Percentiles rank a stretch among this genome's conserved stretches.
Evolutionary conservation across 306 rosid genomes (phyloP).

Genomic region (Trifolium fragiferum): DNA sequence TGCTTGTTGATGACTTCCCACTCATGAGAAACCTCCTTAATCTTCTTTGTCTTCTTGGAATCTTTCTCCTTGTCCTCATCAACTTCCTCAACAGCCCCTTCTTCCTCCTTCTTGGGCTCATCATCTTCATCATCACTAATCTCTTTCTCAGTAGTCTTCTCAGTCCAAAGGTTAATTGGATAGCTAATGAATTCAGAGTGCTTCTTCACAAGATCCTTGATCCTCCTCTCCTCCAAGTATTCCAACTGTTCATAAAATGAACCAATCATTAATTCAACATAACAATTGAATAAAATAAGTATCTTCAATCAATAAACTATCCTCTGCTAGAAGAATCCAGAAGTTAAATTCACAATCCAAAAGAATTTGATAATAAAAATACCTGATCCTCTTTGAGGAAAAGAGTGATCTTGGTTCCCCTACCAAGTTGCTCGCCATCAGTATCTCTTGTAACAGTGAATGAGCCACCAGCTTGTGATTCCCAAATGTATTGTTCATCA

Average conservation of each 20-base stretch:
- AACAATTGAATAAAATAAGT: background rate
- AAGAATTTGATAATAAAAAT: background rate
- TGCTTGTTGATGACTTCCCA: slow-evolving; percentile 80
- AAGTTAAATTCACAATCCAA: background rate
- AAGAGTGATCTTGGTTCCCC: slow-evolving; percentile 77
- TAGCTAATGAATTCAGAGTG: slow-evolving; percentile 76
- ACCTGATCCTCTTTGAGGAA: slow-evolving; percentile 85
- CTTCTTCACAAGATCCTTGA: slow-evolving; percentile 79
- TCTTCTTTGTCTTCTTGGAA: slow-evolving; percentile 68
- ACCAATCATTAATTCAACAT: background rate
- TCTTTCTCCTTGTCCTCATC: slow-evolving; percentile 64
- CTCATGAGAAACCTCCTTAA: slow-evolving; percentile 71
- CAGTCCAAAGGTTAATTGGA: slow-evolving; percentile 71
- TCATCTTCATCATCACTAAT: slow-evolving; percentile 76
- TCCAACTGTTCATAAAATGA: slow-evolving; percentile 53
- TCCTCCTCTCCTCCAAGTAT: slow-evolving; percentile 70
- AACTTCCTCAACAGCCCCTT: slow-evolving; percentile 63
- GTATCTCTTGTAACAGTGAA: slow-evolving; percentile 72
- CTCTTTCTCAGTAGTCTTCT: slow-evolving; percentile 73
- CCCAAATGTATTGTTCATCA: slow-evolving; percentile 77
- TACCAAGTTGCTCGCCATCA: slow-evolving; percentile 66
- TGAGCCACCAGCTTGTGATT: slow-evolving; percentile 79
- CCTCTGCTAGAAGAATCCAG: background rate
- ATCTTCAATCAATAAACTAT: too few species aligned
- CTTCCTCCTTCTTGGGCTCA: slow-evolving; percentile 70